Evolutionary conservation across 129 eudicot species (phyloP), one percentile per base, ranked within the genome.

Genomic region (Centrapalus pauciflorus): DNA sequence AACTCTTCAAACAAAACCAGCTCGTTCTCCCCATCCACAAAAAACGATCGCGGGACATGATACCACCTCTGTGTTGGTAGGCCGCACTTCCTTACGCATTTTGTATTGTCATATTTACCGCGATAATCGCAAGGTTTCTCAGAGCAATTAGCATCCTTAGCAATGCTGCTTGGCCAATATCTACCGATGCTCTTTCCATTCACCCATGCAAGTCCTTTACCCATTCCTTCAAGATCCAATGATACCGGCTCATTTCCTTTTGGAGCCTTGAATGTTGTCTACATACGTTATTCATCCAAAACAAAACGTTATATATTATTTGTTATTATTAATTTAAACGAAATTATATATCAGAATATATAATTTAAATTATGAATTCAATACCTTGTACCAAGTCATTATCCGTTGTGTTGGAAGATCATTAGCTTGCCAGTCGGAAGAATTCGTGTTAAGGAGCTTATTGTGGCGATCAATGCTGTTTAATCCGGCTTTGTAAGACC

Each of bases 371-470:
- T n/a, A n/a, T 43, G 1, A 7, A 12, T 4, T 41, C 5, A 9
- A 11, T 88, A 84, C 96, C 92, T 88, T 89, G 80, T 86, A 89
- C 97, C 97, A 89, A 19, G 88, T 86, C 76, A 89, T 28, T 41
- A 10, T 76, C 17, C 75, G 70, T 40, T 83, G 74, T 30, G 61
- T 51, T 0, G 95, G 96, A 33, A 81, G 71, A 0, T 54, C 17
- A 8, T 69, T 25, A 3, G 75, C 14, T 25, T 35, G 55, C 96
- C 93, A 85, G 25, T 28, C 21, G 13, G 71, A 25, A 16, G 80
- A 46, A 16, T 35, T 17, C 0, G 38, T 12, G 12, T 64, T 46
- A 16, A 50, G 75, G 4, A 82, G 16, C 28, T 73, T 49, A 13
- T 80, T 64, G 23, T 67, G 7, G 21, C 30, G 51, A 16, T 81